Base-by-base conservation (phyloP, 2,329 filamentous ascomycete genomes). In the Pseudocercospora pini-densiflorae region DNA sequence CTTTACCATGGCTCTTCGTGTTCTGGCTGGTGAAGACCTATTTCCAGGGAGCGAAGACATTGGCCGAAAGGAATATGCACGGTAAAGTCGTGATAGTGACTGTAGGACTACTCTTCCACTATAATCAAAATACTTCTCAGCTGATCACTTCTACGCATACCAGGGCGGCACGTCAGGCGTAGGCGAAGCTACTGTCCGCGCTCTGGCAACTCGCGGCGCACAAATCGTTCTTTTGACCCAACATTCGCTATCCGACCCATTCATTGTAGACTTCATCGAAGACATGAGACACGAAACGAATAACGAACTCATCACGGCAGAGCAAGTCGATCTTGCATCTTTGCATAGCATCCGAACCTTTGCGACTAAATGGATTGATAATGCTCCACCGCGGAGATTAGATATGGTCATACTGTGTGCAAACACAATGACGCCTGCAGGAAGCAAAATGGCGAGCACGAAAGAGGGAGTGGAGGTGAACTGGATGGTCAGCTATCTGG, bases 301-400 rank as follows among this genome's bases (percentile, higher is more conserved):
- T 33, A 98, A 98, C 80, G 85, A 94, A 65, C 85, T 99, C 75
- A 92, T 99, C 72, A 98, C 97, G 75, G 93, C 95, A 66, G 95
- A 99, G 79, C 92, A 97, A 80, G 93, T 97, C 73, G 93, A 99
- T 76, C 87, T 99, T 29, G 82, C 90, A 12, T 94, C 91, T 16
- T 84, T 99, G n/a, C 89, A 97, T 78, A 96, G 92, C 78, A 90
- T 99, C 73, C 91, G 95, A 45, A 86, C 90, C 69, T 99, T 99
- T 78, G 95, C 95, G 12, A 99, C 95, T 0, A 94, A 93, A 82
- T 99, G 96, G 94, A 93, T 99, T 71, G 94, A 99, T 79, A 98
- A 97, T 78, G 88, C 92, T 23, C 94, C 95, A 2, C 92, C 94
- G 8, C 86, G 96, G 64, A 86, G 96, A 57, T 83, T 99, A 6